Conservation (phyloP, 2,329 filamentous ascomycete species). For the Piedraia hortae region DNA sequence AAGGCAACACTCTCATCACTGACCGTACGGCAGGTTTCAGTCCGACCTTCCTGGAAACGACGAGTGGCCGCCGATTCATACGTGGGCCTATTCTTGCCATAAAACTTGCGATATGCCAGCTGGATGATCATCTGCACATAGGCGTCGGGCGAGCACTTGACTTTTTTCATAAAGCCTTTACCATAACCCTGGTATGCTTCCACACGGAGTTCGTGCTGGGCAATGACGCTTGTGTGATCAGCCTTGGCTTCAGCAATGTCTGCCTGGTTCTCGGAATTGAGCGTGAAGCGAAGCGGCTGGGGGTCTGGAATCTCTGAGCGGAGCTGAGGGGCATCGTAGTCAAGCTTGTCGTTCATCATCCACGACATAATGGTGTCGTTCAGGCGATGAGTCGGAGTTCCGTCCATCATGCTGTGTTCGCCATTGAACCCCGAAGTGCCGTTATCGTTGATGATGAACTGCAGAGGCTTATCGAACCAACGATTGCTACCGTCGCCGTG, state of each 20-base stretch:
- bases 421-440: constrained; percentile 93
- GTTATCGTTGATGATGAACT: constrained; percentile 97
- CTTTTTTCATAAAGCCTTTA: constrained; percentile 97
- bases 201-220: constrained; percentile 68
- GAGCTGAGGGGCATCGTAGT: constrained; percentile 50
- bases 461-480: constrained; percentile 93
- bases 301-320: constrained; percentile 71
- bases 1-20: constrained; percentile 79
- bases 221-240: constrained; percentile 61
- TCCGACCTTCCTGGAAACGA: constrained; percentile 86
- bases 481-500: constrained; percentile 87
- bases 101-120: constrained; percentile 96
- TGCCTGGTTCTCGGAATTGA: constrained; percentile 43
- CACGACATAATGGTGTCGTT: constrained; percentile 84
- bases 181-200: constrained; percentile 94
- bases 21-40: constrained; percentile 80
- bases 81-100: constrained; percentile 86
- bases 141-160: constrained; percentile 91
- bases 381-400: constrained; percentile 83
- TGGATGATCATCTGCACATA: constrained; percentile 98
- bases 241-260: constrained; percentile 54
- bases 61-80: constrained; percentile 91
- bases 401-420: constrained; percentile 99
- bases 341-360: constrained; percentile 84
- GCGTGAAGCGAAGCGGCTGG: constrained; percentile 44